Conservation (phyloP, 306 rosid genomes). For the Lathyrus tuberosus region DNA sequence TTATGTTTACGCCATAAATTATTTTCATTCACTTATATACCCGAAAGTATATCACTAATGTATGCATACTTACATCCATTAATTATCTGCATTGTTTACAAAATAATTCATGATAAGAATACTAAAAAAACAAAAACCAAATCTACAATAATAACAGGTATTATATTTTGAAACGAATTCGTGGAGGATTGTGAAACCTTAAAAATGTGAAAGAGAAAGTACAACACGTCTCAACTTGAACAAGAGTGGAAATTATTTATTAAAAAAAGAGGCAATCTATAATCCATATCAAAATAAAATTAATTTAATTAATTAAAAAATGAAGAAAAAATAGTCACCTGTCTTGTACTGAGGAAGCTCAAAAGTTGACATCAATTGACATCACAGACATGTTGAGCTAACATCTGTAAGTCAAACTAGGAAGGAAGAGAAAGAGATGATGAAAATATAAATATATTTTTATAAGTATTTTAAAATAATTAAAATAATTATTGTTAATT, state of each 20-base stretch:
- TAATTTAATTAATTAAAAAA: not conserved
- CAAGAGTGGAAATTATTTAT: not conserved
- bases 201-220: conserved; percentile 5
- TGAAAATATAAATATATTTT: not conserved
- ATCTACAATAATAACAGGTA: not conserved
- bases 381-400: not conserved
- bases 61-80: not conserved
- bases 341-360: not conserved
- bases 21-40: not conserved
- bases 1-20: not conserved
- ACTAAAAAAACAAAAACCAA: not conserved
- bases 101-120: not conserved
- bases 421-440: not conserved
- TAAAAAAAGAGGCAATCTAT: not conserved
- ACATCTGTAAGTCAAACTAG: conserved; percentile 35
- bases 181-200: conserved; percentile 11
- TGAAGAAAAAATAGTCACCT: not conserved
- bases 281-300: not conserved
- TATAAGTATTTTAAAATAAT: not conserved
- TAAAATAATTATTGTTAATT: not conserved
- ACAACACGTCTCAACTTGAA: conserved; percentile 30
- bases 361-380: not conserved
- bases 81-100: not conserved
- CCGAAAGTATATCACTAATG: not conserved
- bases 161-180: not conserved